A percentile compares a stretch with the other conserved stretches of the same genome.
phyloP scores from a whole-genome alignment of 208 protist genomes.

The Leishmania aethiopica region DNA sequence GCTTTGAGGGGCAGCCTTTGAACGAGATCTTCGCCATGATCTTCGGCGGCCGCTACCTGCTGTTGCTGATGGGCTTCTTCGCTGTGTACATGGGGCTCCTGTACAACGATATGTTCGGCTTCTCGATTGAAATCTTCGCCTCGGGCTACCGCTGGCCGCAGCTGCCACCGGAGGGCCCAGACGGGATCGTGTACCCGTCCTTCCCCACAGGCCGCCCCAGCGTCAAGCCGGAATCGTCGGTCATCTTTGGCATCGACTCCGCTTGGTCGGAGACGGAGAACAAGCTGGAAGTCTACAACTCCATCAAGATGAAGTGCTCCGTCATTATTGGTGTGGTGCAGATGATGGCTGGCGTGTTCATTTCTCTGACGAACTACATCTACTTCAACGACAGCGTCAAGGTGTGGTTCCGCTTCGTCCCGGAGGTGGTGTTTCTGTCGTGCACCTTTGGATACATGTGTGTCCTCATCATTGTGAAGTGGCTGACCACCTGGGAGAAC shows the following conservation, averaged over 20 bases:
- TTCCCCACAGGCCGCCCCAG: conserved; percentile 41
- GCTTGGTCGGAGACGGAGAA: conserved; percentile 94
- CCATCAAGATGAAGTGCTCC: conserved; percentile 99
- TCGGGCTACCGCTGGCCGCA: conserved; percentile 68
- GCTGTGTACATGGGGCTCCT: conserved; percentile 97
- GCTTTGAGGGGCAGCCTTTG: conserved; percentile 84
- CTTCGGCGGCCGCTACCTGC: conserved; percentile 92
- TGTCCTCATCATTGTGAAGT: conserved; percentile 98
- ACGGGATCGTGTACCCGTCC: conserved; percentile 38
- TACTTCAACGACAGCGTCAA: conserved; percentile 88
- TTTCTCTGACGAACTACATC: conserved; percentile 92
- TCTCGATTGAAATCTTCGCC: conserved; percentile 88
- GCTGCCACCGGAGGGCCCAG: conserved; percentile 77
- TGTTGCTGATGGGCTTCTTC: conserved; percentile 97
- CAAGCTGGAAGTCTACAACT: conserved; percentile 98
- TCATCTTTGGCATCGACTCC: conserved; percentile 82
- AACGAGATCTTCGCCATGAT: conserved; percentile 93
- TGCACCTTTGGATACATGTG: conserved; percentile 97
- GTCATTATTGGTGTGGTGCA: conserved; percentile 96
- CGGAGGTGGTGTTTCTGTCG: conserved; percentile 96
- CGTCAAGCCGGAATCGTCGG: conserved; percentile 50
- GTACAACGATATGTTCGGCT: conserved; percentile 97
- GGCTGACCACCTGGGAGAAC: conserved; percentile 91
- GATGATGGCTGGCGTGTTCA: conserved; percentile 96
- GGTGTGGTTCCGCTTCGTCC: conserved; percentile 94